Base-by-base conservation (phyloP, 352 stramenopile species). In the Pythium phragmitis region DNA sequence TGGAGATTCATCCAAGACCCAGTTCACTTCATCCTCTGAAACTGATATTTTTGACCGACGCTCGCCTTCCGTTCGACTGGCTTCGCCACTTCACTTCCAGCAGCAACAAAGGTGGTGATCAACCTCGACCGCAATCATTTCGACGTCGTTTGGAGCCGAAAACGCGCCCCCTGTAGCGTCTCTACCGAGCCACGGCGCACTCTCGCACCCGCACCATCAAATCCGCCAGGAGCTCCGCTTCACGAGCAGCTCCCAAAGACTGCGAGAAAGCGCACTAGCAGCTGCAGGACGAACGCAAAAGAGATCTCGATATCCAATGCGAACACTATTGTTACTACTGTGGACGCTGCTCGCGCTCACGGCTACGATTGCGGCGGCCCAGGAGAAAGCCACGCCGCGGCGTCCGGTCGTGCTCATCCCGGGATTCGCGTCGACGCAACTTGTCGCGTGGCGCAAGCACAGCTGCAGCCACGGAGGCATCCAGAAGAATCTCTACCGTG, bases 371-470 rank as follows among this genome's bases (percentile, higher is more conserved):
- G 42, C n/a, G 12, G 16, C 16, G 14, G 8, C 11, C 2, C 14
- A 65, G 41, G 65, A 72, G 23, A 30, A 45, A 13, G 33, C 36
- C 19, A 33, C 33, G 30, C 30, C 42, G 11, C 82, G 78, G 62
- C 76, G 81, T 3, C 85, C 85, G 0, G 80, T 93, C 64, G 67
- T 93, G 56, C 70, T 93, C 45, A 73, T 93, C 30, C 85, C 85
- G 26, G 85, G 85, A 61, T 93, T 91, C 45, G 85, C 85, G 42
- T 93, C 82, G 7, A 86, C 85, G 34, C 85, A 93, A 61, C 72
- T 93, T n/a, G 73, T 89, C 28, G 73, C 80, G 16, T 93, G 85
- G 85, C 82, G 80, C 52, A 77, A 80, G 55, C 61, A 73, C 46
- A 70, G 66, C 42, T 92, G 83, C 60, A 64, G 77, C 56, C 82